phyloP scores from a whole-genome alignment of 2,329 filamentous ascomycete species.

The Aspergillus hortae region DNA sequence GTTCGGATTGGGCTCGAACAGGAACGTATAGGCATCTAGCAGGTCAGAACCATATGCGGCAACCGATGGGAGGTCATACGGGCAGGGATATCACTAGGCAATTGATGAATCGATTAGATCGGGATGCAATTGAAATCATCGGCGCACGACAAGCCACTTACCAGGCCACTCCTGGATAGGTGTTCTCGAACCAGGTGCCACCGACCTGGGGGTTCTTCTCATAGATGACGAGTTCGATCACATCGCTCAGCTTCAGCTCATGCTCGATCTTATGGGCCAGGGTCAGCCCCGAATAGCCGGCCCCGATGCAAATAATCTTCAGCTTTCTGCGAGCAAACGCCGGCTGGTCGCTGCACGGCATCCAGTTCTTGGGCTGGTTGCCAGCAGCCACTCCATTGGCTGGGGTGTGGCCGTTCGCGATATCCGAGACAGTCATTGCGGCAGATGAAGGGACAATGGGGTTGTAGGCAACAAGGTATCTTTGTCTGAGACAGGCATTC shows the following conservation, averaged over 20 bases:
- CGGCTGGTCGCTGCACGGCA: not conserved
- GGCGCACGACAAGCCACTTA: not conserved
- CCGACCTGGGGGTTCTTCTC: constrained; percentile 26
- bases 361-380: not conserved
- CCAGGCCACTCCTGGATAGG: constrained; percentile 32
- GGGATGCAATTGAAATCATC: not conserved
- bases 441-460: not conserved
- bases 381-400: not conserved
- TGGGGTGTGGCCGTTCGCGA: not conserved
- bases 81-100: constrained; percentile 12
- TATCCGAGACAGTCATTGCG: not conserved
- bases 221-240: constrained; percentile 23
- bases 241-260: constrained; percentile 23
- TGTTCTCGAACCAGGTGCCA: constrained; percentile 25
- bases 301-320: constrained; percentile 15
- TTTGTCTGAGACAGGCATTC: not conserved
- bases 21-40: constrained; percentile 37
- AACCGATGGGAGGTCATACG: not conserved
- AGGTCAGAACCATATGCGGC: constrained; percentile 7
- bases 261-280: constrained; percentile 38
- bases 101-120: not conserved
- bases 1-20: constrained; percentile 41
- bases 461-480: not conserved
- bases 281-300: constrained; percentile 30
- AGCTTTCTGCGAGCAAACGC: constrained; percentile 3